These are phyloP conservation scores for Podaxis pistillaris DNA, from an alignment of 768 basidiomycete genomes.

Conservation along the genomic window DNA sequence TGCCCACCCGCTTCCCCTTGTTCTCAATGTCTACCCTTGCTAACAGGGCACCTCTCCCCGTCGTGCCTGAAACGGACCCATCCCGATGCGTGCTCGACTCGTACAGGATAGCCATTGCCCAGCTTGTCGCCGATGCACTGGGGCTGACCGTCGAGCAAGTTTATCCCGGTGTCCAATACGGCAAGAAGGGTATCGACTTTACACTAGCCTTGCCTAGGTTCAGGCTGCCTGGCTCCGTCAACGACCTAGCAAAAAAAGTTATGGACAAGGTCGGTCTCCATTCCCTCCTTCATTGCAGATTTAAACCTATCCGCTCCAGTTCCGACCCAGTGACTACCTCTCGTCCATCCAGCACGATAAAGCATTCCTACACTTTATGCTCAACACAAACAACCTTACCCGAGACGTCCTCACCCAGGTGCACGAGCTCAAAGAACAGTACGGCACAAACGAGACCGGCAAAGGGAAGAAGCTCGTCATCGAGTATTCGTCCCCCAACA, in stretches of 20 bases:
- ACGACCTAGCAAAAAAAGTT: slow-evolving; percentile 73
- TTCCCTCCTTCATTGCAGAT: slow-evolving; percentile 7
- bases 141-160: slow-evolving; percentile 75
- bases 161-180: slow-evolving; percentile 83
- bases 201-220: slow-evolving; percentile 91
- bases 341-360: slow-evolving; percentile 55
- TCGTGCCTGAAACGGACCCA: slow-evolving; percentile 43
- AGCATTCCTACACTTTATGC: slow-evolving; percentile 19
- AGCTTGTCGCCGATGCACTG: slow-evolving; percentile 63
- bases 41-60: slow-evolving; percentile 27
- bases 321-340: slow-evolving; percentile 81
- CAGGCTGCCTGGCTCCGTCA: slow-evolving; percentile 78
- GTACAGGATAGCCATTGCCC: slow-evolving; percentile 81
- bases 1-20: not conserved
- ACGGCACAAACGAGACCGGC: slow-evolving; percentile 78
- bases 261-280: slow-evolving; percentile 64
- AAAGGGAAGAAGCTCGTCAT: slow-evolving; percentile 81
- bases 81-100: slow-evolving; percentile 60
- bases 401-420: slow-evolving; percentile 71
- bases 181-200: slow-evolving; percentile 93
- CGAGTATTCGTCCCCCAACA: slow-evolving; percentile 96
- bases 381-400: slow-evolving; percentile 62
- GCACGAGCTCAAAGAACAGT: slow-evolving; percentile 56
- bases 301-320: slow-evolving; percentile 42
- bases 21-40: not conserved